Evolutionary conservation across 257 asterid genomes (phyloP).

Genomic region (Fraxinus anomala): DNA sequence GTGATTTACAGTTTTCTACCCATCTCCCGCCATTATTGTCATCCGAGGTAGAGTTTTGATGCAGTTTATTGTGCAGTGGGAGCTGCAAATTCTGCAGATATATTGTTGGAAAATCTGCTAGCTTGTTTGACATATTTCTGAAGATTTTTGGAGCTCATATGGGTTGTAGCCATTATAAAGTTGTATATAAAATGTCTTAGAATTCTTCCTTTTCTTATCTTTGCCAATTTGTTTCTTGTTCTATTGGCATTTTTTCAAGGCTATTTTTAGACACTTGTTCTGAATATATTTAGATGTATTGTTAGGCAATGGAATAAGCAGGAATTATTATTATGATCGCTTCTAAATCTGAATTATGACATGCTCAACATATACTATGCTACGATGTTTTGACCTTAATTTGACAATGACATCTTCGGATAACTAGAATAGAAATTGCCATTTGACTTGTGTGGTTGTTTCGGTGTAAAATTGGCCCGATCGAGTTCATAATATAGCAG

Average conservation of each 20-base stretch:
- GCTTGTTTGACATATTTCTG: neutral
- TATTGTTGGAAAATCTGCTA: neutral
- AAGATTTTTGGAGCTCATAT: neutral
- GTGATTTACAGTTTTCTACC: too few species aligned
- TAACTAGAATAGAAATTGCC: too few species aligned
- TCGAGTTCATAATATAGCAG: too few species aligned
- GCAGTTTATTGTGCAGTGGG: neutral
- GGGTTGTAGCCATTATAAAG: too few species aligned
- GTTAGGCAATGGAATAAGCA: neutral
- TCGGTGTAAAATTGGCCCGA: too few species aligned
- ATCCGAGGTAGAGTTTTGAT: neutral
- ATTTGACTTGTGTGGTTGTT: too few species aligned
- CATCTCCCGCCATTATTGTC: neutral
- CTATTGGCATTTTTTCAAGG: neutral
- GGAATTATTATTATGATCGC: neutral
- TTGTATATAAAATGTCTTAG: neutral
- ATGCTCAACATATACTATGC: too few species aligned
- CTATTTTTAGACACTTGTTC: neutral
- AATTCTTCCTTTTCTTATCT: neutral
- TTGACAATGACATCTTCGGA: too few species aligned
- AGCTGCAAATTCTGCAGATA: neutral
- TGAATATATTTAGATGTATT: too few species aligned
- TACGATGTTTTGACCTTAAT: too few species aligned
- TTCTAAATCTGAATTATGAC: neutral
- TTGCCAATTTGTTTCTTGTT: too few species aligned